Conservation (phyloP, 2,329 filamentous ascomycete species). For the Diaporthe australafricana region DNA sequence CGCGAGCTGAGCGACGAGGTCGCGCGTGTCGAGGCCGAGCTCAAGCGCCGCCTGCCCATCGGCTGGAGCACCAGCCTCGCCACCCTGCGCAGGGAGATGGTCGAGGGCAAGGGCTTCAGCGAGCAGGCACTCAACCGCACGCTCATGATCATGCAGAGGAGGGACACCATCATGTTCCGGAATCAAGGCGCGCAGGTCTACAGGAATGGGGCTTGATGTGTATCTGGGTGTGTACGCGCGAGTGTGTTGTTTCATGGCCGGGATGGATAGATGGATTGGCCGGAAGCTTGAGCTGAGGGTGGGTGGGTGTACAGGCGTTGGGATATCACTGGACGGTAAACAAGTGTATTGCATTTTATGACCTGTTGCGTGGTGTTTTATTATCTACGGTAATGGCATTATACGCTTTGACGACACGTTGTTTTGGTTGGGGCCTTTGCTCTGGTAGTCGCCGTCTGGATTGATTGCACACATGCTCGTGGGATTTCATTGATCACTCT, state of each 20-base stretch:
- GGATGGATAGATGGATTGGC: neutral
- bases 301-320: constrained; percentile 33
- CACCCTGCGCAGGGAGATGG: constrained; percentile 89
- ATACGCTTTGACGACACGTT: constrained; percentile 5
- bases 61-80: constrained; percentile 95
- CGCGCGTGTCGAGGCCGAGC: constrained; percentile 86
- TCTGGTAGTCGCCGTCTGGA: neutral
- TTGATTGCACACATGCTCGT: neutral
- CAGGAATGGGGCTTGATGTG: constrained; percentile 73
- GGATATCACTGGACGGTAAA: constrained; percentile 23
- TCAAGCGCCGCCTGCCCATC: constrained; percentile 88
- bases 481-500: neutral
- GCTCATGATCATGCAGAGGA: constrained; percentile 84
- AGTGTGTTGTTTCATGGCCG: neutral
- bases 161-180: constrained; percentile 87
- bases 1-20: constrained; percentile 94
- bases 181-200: constrained; percentile 82
- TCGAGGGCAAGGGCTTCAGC: constrained; percentile 89
- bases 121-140: constrained; percentile 89
- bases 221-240: neutral
- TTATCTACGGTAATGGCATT: constrained; percentile 18
- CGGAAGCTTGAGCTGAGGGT: neutral
- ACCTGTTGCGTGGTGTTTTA: constrained; percentile 8
- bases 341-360: constrained; percentile 12
- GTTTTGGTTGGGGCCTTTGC: neutral